Conservation (phyloP, 2,329 filamentous ascomycete genomes). For the Fusarium sterilihyphosum region DNA sequence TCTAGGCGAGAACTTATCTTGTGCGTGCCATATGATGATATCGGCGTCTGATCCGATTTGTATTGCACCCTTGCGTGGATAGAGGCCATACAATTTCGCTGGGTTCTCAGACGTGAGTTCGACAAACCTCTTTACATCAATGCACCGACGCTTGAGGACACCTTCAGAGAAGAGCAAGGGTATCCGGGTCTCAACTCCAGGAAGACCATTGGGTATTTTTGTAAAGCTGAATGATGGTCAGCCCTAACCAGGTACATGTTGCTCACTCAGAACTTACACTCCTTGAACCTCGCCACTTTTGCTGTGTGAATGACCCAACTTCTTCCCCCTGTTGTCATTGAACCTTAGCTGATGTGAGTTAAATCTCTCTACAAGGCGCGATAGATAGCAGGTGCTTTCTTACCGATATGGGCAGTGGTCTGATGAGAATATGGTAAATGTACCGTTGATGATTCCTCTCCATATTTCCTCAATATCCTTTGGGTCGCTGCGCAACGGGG, state of each 20-base stretch:
- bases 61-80: background rate
- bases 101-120: background rate
- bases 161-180: background rate
- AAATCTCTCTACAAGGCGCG: fast-evolving
- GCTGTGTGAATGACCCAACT: background rate
- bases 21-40: background rate
- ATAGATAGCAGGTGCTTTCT: background rate
- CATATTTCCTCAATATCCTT: background rate
- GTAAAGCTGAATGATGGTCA: background rate
- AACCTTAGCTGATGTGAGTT: background rate
- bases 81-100: background rate
- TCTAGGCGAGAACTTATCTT: background rate
- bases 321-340: background rate
- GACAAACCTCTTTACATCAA: background rate
- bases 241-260: background rate
- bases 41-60: background rate
- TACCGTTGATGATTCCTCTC: background rate
- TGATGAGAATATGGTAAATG: background rate
- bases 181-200: background rate
- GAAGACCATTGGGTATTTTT: background rate
- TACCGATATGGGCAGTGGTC: background rate
- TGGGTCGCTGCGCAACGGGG: background rate
- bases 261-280: background rate
- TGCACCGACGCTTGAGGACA: background rate
- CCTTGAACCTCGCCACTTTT: background rate